Conservation (phyloP, 495 filamentous ascomycete species). For the Talaromyces proteolyticus region DNA sequence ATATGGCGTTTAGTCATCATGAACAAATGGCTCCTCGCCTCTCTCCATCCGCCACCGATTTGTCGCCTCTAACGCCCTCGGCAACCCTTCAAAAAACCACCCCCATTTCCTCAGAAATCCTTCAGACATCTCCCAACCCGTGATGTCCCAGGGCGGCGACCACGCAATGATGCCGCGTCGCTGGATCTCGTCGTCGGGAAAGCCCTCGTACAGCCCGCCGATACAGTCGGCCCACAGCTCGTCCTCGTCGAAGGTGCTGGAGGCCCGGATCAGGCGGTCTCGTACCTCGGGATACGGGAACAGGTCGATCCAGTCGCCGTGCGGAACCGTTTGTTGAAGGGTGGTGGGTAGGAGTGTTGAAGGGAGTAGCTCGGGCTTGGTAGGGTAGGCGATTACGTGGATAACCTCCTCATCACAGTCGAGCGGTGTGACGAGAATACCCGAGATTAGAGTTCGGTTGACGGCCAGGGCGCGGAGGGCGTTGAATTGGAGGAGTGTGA, state of each 20-base stretch:
- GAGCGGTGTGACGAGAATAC: conserved; percentile 17
- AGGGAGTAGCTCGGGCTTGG: conserved; percentile 17
- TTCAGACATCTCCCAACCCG: conserved; percentile 27
- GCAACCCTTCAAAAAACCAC: conserved; percentile 17
- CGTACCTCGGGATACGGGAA: conserved; percentile 25
- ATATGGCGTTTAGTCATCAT: neutral
- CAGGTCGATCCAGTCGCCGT: conserved; percentile 31
- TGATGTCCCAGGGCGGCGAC: conserved; percentile 32
- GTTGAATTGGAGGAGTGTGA: conserved; percentile 38
- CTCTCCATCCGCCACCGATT: conserved; percentile 17
- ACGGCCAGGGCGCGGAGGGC: conserved; percentile 29
- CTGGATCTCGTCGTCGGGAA: conserved; percentile 27
- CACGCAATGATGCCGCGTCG: conserved; percentile 31
- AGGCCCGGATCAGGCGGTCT: conserved; percentile 25
- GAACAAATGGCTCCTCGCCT: conserved; percentile 9
- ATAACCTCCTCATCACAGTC: conserved; percentile 23
- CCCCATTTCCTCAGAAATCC: conserved; percentile 22
- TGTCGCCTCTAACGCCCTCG: conserved; percentile 11
- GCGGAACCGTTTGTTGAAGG: conserved; percentile 29
- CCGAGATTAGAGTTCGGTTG: conserved; percentile 30
- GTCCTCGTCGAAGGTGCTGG: conserved; percentile 33
- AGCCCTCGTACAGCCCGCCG: conserved; percentile 33
- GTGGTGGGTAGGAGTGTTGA: conserved; percentile 23
- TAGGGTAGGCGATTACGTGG: conserved; percentile 25
- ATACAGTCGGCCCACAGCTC: conserved; percentile 32